Evolutionary conservation across 108 stramenopile genomes (phyloP).

Genomic region (Craspedostauros australis): DNA sequence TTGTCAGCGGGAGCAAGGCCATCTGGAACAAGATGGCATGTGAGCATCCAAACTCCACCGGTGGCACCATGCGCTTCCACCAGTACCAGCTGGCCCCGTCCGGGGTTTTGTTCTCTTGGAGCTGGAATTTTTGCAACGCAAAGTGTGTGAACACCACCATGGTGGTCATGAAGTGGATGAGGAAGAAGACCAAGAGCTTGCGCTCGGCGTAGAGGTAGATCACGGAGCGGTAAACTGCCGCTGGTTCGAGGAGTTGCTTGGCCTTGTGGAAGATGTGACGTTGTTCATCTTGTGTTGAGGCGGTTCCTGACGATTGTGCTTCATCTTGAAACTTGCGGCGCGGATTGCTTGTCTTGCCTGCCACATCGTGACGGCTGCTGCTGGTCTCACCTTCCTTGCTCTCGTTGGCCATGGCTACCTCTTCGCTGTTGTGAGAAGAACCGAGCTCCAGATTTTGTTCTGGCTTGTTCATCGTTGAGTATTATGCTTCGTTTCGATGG

Average conservation of each 20-base stretch:
- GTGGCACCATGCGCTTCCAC: constrained; percentile 28
- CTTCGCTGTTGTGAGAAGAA: too few relatives aligned
- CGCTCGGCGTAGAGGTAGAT: constrained; percentile 12
- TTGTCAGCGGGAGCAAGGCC: constrained; percentile 40
- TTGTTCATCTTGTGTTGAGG: too few relatives aligned
- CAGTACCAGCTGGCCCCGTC: constrained; percentile 27
- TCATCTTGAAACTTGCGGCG: too few relatives aligned
- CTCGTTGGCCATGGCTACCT: too few relatives aligned
- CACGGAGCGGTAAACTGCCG: constrained; percentile 4
- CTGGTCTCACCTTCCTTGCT: too few relatives aligned
- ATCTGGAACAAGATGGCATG: constrained; percentile 53
- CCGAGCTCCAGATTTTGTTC: too few relatives aligned
- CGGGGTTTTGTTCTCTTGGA: constrained; percentile 24
- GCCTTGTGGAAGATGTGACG: constrained; percentile 14
- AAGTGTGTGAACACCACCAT: constrained; percentile 24
- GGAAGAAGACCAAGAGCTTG: constrained; percentile 7
- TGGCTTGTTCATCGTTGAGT: too few relatives aligned
- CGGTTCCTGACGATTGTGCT: too few relatives aligned
- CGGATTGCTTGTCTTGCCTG: too few relatives aligned
- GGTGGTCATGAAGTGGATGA: constrained; percentile 9
- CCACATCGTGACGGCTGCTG: too few relatives aligned
- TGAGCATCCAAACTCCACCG: constrained; percentile 45
- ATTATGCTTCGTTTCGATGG: too few relatives aligned
- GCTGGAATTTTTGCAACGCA: constrained; percentile 28
- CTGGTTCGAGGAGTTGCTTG: constrained; percentile 6